These are phyloP conservation scores for Sphagnum magellanicum DNA, from an alignment of 228 moss, liverwort and hornwort species.

Conservation along the genomic window DNA sequence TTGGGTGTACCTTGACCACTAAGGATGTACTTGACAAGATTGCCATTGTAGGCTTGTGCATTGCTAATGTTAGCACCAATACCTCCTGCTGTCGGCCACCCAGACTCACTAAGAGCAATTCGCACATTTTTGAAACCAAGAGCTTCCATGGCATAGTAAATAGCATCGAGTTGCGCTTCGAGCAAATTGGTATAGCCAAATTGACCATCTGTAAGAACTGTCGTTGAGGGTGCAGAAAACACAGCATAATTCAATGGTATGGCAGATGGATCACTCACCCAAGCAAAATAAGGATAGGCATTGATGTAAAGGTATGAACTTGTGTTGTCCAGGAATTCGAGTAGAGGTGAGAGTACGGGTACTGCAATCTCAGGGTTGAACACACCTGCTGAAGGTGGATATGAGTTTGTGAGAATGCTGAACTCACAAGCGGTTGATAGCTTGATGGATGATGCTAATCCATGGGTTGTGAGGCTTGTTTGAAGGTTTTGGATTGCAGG, in stretches of 20 bases:
- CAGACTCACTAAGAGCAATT: conserved; percentile 69
- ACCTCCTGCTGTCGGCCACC: conserved; percentile 74
- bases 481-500: conserved; percentile 65
- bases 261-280: conserved; percentile 35
- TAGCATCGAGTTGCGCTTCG: conserved; percentile 75
- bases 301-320: conserved; percentile 54
- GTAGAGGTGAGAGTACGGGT: conserved; percentile 37
- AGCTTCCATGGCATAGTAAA: conserved; percentile 52
- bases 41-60: conserved; percentile 50
- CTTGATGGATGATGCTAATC: conserved; percentile 35
- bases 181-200: conserved; percentile 44
- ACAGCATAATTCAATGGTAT: conserved; percentile 59
- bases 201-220: conserved; percentile 33
- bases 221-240: conserved; percentile 19
- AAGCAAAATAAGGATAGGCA: conserved; percentile 82
- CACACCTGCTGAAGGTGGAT: conserved; percentile 69
- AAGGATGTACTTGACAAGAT: conserved; percentile 42
- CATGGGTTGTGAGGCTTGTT: conserved; percentile 33
- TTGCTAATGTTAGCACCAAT: conserved; percentile 25
- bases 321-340: conserved; percentile 52
- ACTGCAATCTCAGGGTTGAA: conserved; percentile 51
- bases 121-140: conserved; percentile 39
- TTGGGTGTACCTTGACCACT: conserved; percentile 47
- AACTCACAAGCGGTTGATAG: conserved; percentile 74
- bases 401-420: conserved; percentile 57